These are phyloP conservation scores for Tuber umbilicatum DNA, from an alignment of 495 filamentous ascomycete species.

Conservation along the genomic window DNA sequence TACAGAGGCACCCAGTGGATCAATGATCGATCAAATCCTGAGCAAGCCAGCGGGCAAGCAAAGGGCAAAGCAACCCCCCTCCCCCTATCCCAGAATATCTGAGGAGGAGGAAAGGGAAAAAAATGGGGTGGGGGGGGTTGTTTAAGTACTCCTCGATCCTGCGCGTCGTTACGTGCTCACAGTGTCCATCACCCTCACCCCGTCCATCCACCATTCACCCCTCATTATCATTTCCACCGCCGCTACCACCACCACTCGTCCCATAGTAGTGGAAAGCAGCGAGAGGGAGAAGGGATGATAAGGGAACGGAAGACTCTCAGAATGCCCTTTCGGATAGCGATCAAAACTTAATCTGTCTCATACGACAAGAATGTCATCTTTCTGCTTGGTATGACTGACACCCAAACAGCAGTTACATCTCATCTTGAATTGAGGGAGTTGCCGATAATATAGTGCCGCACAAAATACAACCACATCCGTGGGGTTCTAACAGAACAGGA, in stretches of 20 bases:
- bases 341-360: too few species aligned
- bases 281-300: not conserved
- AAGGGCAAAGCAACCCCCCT: not conserved
- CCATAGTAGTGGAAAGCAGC: not conserved
- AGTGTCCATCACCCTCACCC: not conserved
- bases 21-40: not conserved
- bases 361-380: too few species aligned
- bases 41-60: not conserved
- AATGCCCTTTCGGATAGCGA: too few species aligned
- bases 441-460: too few species aligned
- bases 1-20: not conserved
- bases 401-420: too few species aligned
- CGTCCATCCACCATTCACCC: not conserved
- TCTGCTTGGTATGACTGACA: too few species aligned
- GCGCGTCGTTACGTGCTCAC: not conserved
- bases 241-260: not conserved
- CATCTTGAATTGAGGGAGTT: too few species aligned
- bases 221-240: conserved; percentile 1
- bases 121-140: too few species aligned
- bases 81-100: not conserved
- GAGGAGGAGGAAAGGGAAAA: not conserved
- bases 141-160: not conserved
- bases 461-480: too few species aligned
- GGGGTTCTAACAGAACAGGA: too few species aligned
- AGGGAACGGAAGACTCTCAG: not conserved